Evolutionary conservation across 2,329 filamentous ascomycete genomes (phyloP).

Genomic region (Macrophomina tecta): DNA sequence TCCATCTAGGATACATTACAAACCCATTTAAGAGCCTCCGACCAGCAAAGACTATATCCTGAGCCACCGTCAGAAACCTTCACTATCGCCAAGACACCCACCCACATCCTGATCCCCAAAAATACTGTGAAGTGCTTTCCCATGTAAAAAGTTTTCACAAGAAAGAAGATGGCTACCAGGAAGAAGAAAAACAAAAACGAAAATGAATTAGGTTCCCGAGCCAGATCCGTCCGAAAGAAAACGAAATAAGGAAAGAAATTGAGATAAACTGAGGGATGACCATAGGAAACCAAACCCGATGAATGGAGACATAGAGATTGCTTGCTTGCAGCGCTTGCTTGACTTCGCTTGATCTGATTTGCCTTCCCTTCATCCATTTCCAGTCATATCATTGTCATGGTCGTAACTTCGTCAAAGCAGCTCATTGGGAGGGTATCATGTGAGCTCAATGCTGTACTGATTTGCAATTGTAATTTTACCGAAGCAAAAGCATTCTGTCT

Average conservation of each 20-base stretch:
- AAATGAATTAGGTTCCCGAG: not conserved
- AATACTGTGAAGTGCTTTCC: not conserved
- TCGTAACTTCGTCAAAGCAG: constrained; percentile 25
- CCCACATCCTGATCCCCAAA: not conserved
- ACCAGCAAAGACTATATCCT: constrained; percentile 14
- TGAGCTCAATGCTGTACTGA: constrained; percentile 22
- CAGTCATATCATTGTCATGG: constrained; percentile 15
- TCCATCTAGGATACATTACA: constrained; percentile 21
- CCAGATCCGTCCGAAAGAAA: constrained; percentile 4
- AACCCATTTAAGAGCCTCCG: not conserved
- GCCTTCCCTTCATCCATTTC: not conserved
- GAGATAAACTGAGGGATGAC: not conserved
- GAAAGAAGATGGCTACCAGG: not conserved
- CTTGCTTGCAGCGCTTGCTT: constrained; percentile 12
- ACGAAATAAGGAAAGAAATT: not conserved
- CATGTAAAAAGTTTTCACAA: constrained; percentile 12
- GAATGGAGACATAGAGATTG: not conserved
- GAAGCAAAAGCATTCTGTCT: not conserved
- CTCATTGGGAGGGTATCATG: constrained; percentile 16
- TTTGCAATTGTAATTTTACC: constrained; percentile 1
- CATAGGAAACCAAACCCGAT: not conserved
- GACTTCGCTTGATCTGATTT: constrained; percentile 9
- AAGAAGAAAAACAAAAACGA: not conserved
- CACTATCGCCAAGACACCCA: not conserved
- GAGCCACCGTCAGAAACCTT: not conserved